A percentile compares a stretch with the other conserved stretches of the same genome.
Conservation (phyloP, 78 protist genomes). For the Dictyostelium firmibasis region DNA sequence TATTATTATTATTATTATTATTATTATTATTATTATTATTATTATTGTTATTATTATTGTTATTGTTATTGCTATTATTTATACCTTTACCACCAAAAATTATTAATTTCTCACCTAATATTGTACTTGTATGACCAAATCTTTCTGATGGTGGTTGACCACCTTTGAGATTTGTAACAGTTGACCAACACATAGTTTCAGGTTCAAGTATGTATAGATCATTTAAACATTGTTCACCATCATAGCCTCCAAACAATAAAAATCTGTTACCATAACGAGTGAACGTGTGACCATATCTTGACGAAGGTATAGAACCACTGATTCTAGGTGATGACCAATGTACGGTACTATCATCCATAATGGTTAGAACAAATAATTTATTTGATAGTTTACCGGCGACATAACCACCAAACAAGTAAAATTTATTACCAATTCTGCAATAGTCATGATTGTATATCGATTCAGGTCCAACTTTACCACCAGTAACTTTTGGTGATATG, state of each 20-base stretch:
- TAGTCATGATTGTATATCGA: conserved; percentile 49
- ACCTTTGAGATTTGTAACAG: neutral
- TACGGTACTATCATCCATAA: conserved; percentile 65
- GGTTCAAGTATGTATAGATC: conserved; percentile 49
- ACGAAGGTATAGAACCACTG: conserved; percentile 19
- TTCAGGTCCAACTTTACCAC: conserved; percentile 54
- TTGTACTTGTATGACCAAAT: conserved; percentile 59
- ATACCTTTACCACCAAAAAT: conserved; percentile 46
- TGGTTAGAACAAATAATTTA: conserved; percentile 44
- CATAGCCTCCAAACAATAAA: conserved; percentile 58
- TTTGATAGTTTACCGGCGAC: conserved; percentile 45
- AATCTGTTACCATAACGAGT: conserved; percentile 70
- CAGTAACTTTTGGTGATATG: conserved; percentile 57
- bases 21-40: neutral
- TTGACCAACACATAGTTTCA: conserved; percentile 67
- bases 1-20: neutral
- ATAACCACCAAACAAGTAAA: conserved; percentile 67
- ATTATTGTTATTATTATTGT: too few species aligned
- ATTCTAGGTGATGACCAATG: conserved; percentile 74
- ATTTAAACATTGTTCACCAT: conserved; percentile 27
- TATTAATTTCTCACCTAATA: conserved; percentile 60
- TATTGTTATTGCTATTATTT: neutral
- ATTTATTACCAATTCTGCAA: conserved; percentile 75
- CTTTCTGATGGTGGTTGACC: conserved; percentile 53
- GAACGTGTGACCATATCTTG: conserved; percentile 63